A percentile compares a stretch with the other conserved stretches of the same genome.
These are phyloP conservation scores for Tetragonia tetragonoides DNA, from an alignment of 148 eudicot genomes.

Conservation along the genomic window DNA sequence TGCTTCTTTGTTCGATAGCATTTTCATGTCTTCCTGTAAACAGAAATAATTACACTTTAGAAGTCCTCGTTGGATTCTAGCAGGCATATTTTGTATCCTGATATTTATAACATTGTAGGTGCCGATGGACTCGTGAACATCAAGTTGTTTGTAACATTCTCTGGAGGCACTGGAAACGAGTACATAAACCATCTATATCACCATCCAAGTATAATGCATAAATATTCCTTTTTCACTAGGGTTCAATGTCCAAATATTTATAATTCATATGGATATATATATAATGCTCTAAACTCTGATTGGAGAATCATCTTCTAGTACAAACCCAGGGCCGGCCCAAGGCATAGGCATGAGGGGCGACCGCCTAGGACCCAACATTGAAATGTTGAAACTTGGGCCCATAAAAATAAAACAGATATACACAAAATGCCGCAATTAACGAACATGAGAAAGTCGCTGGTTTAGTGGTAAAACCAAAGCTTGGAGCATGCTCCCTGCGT, in stretches of 20 bases:
- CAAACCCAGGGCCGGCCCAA: too few relatives aligned
- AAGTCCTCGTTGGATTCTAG: neutral
- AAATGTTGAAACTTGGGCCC: too few relatives aligned
- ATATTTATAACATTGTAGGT: neutral
- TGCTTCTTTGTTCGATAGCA: slow-evolving; percentile 12
- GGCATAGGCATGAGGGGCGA: too few relatives aligned
- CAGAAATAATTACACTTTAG: neutral
- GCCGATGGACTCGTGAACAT: neutral
- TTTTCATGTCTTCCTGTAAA: slow-evolving; percentile 29
- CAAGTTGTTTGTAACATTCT: neutral
- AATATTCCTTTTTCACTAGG: neutral
- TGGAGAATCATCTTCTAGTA: too few relatives aligned
- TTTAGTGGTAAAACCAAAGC: too few relatives aligned
- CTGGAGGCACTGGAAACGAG: too few relatives aligned
- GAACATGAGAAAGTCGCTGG: too few relatives aligned
- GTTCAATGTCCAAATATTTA: neutral
- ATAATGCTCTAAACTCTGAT: neutral
- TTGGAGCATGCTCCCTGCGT: too few relatives aligned
- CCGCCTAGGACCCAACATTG: too few relatives aligned
- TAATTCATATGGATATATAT: neutral
- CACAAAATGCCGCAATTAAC: too few relatives aligned
- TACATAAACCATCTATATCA: too few relatives aligned
- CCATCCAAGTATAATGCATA: neutral
- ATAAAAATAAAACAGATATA: too few relatives aligned
- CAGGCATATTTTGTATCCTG: neutral